Percentiles rank a stretch among this genome's conserved stretches.
Conservation (phyloP, 2,329 filamentous ascomycete genomes). For the Fusarium irregulare region DNA sequence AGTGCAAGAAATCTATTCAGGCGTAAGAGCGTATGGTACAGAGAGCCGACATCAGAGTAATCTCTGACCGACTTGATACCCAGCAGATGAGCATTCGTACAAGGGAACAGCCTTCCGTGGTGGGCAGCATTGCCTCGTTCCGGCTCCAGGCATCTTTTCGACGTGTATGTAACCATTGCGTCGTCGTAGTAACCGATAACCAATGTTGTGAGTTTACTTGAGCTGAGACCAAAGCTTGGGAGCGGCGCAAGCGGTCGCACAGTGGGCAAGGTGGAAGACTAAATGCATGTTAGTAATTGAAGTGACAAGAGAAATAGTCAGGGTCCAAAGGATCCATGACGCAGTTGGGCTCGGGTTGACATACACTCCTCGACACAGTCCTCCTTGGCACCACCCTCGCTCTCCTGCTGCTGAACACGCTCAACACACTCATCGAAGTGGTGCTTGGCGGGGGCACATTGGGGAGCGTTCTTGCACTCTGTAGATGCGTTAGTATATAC, state of each 20-base stretch:
- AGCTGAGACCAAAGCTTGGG: conserved; percentile 95
- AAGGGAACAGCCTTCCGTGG: conserved; percentile 27
- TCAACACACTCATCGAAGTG: conserved; percentile 98
- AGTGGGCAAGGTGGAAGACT: conserved; percentile 99
- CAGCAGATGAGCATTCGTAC: conserved; percentile 45
- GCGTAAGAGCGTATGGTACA: conserved; percentile 50
- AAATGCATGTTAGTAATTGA: conserved; percentile 28
- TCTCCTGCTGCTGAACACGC: conserved; percentile 76
- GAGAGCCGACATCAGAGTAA: conserved; percentile 38
- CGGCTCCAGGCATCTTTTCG: conserved; percentile 42
- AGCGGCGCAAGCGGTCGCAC: conserved; percentile 90
- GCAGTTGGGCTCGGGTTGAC: conserved; percentile 11
- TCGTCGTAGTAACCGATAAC: conserved; percentile 37
- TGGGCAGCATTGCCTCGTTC: conserved; percentile 38
- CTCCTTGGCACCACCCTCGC: conserved; percentile 80
- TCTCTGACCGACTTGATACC: conserved; percentile 34
- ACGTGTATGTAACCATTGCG: conserved; percentile 41
- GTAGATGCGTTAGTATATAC: conserved; percentile 43
- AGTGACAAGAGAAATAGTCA: neutral
- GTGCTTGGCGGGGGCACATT: conserved; percentile 91
- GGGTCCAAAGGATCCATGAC: conserved; percentile 14
- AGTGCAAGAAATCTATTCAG: conserved; percentile 48
- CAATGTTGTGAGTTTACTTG: conserved; percentile 71
- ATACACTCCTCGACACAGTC: conserved; percentile 99
- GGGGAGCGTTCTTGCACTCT: conserved; percentile 91